A percentile compares a stretch with the other conserved stretches of the same genome.
phyloP scores from a whole-genome alignment of 1,284 basidiomycete species.

The Neonothopanus nambi region DNA sequence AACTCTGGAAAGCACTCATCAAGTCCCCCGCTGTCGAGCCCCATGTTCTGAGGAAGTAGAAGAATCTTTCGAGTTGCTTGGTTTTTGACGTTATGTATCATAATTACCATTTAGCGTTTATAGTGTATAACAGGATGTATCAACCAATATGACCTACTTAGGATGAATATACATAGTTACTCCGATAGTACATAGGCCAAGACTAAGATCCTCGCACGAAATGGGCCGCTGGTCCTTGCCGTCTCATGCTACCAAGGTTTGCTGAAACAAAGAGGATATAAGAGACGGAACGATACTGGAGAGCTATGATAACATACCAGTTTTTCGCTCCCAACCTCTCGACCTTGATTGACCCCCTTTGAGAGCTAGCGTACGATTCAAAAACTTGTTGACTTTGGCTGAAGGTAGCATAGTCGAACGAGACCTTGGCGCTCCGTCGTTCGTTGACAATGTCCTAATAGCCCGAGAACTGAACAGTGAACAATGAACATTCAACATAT shows the following conservation, averaged over 20 bases:
- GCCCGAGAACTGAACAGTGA: conserved; percentile 25
- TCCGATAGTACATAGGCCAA: background rate
- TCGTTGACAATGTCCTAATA: conserved; percentile 29
- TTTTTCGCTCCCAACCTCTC: conserved; percentile 44
- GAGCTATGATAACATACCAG: conserved; percentile 31
- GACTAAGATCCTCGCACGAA: conserved; percentile 28
- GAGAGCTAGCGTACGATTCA: conserved; percentile 29
- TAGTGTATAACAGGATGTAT: conserved; percentile 1
- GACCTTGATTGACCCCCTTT: conserved; percentile 31
- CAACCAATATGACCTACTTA: background rate
- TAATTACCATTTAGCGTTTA: background rate
- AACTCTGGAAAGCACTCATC: conserved; percentile 68
- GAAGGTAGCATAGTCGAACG: conserved; percentile 25
- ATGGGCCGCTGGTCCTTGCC: conserved; percentile 29
- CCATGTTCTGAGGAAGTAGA: conserved; percentile 53
- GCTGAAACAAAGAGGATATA: conserved; percentile 19
- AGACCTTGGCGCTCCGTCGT: conserved; percentile 12
- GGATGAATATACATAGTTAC: background rate
- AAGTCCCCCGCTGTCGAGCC: conserved; percentile 49
- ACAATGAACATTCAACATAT: conserved; percentile 2
- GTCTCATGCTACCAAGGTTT: conserved; percentile 32
- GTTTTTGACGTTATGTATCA: background rate
- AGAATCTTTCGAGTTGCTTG: background rate
- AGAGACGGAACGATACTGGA: background rate
- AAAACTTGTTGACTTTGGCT: conserved; percentile 23